A percentile compares a stretch with the other conserved stretches of the same genome.
phyloP scores from a whole-genome alignment of 352 stramenopile species.

The Peronosclerospora sorghi region DNA sequence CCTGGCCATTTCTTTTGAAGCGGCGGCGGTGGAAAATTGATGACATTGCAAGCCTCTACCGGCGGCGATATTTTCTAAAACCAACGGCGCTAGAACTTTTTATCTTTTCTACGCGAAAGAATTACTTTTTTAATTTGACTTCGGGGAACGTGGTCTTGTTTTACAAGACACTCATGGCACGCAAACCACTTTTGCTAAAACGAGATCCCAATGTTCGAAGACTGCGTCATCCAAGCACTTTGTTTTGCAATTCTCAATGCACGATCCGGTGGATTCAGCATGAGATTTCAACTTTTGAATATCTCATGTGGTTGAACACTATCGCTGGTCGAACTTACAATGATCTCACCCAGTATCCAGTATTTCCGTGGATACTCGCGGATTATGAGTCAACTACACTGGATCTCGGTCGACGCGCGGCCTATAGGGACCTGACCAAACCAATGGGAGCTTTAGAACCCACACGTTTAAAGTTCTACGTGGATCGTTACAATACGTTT shows the following conservation, averaged over 20 bases:
- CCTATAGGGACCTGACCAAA: conserved; percentile 95
- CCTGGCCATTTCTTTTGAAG: conserved; percentile 68
- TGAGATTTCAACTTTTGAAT: conserved; percentile 95
- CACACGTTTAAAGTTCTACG: conserved; percentile 85
- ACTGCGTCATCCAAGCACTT: conserved; percentile 67
- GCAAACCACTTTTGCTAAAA: conserved; percentile 46
- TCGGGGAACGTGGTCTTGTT: conserved; percentile 44
- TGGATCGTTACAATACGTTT: conserved; percentile 90
- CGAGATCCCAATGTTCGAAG: conserved; percentile 60
- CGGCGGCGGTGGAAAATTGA: conserved; percentile 55
- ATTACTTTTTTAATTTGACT: conserved; percentile 75
- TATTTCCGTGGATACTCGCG: conserved; percentile 87
- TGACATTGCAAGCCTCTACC: conserved; percentile 57
- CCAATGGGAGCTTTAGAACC: conserved; percentile 95
- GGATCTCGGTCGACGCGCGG: conserved; percentile 50
- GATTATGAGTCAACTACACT: conserved; percentile 76
- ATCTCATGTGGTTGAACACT: conserved; percentile 89
- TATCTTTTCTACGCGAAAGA: conserved; percentile 72
- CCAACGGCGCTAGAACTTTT: conserved; percentile 73
- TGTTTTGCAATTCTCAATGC: conserved; percentile 71
- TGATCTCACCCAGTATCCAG: conserved; percentile 93
- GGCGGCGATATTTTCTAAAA: conserved; percentile 74
- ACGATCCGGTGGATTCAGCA: conserved; percentile 64
- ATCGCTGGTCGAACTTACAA: conserved; percentile 85
- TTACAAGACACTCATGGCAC: conserved; percentile 54